phyloP scores from a whole-genome alignment of 306 rosid species.

The Clitoria ternatea region DNA sequence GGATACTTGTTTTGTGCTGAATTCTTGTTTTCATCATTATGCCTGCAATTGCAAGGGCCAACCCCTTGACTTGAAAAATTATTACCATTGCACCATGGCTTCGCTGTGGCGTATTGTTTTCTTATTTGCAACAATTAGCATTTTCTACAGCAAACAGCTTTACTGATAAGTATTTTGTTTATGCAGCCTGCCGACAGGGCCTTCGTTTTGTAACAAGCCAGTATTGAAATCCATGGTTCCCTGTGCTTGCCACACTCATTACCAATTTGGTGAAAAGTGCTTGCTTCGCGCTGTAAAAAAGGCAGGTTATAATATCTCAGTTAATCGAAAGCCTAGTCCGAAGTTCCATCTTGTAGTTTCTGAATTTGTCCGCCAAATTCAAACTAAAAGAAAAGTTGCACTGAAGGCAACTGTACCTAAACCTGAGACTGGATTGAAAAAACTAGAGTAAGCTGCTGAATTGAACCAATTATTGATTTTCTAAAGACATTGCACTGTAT shows the following conservation, averaged over 20 bases:
- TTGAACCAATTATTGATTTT: constrained; percentile 19
- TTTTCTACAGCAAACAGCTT: constrained; percentile 3
- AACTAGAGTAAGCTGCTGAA: constrained; percentile 21
- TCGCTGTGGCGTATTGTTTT: not conserved
- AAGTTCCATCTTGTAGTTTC: constrained; percentile 33
- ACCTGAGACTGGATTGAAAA: constrained; percentile 23
- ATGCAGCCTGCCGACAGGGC: constrained; percentile 47
- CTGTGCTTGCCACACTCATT: constrained; percentile 35
- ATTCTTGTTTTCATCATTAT: constrained; percentile 3
- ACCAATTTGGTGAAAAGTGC: constrained; percentile 41
- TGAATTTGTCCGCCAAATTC: constrained; percentile 45
- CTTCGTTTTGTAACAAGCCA: constrained; percentile 44
- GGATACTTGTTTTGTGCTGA: constrained; percentile 6
- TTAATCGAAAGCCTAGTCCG: constrained; percentile 36
- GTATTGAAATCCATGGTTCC: constrained; percentile 46
- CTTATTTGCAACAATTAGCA: not conserved
- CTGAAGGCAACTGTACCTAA: constrained; percentile 22
- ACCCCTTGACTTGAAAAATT: not conserved
- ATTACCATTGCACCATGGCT: not conserved
- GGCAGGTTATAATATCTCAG: constrained; percentile 28
- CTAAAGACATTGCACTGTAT: constrained; percentile 37
- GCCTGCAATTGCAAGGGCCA: not conserved
- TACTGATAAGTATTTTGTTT: constrained; percentile 26
- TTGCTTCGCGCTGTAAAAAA: constrained; percentile 43
- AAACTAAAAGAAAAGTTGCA: constrained; percentile 38